Evolutionary conservation across 306 rosid species (phyloP).

Genomic region (Biancaea sappan): DNA sequence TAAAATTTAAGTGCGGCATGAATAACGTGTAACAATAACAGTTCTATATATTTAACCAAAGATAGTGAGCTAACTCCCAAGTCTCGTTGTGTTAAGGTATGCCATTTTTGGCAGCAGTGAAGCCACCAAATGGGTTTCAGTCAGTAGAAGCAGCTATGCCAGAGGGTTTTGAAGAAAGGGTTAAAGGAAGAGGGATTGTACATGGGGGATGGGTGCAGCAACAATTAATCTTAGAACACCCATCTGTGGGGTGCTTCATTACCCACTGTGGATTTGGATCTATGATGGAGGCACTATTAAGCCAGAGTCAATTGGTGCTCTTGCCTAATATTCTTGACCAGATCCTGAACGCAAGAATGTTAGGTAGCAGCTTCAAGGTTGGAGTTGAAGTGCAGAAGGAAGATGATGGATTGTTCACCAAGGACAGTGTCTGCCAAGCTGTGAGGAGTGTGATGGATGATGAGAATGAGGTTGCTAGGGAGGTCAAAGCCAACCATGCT

Average conservation of each 20-base stretch:
- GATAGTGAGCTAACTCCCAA: too few species aligned
- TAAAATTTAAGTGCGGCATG: too few species aligned
- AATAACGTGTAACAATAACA: too few species aligned
- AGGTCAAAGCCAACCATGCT: neutral
- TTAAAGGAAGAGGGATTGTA: neutral
- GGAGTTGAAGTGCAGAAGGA: neutral
- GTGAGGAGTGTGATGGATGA: constrained; percentile 1
- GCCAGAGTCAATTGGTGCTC: neutral
- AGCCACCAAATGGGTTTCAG: neutral
- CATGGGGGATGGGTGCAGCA: constrained; percentile 26
- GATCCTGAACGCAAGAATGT: constrained; percentile 1
- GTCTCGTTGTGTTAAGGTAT: too few species aligned
- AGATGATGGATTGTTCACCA: constrained; percentile 25
- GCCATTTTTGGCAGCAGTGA: constrained; percentile 2
- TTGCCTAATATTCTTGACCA: neutral
- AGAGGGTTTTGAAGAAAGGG: neutral
- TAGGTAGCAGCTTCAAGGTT: neutral
- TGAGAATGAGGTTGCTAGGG: neutral
- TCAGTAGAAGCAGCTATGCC: constrained; percentile 4
- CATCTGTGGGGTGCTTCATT: constrained; percentile 14
- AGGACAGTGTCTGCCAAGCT: neutral
- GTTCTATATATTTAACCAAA: too few species aligned
- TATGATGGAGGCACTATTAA: neutral
- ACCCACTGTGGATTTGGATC: constrained; percentile 1
- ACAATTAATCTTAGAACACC: neutral